phyloP scores from a whole-genome alignment of 2,329 filamentous ascomycete species.

The Apiospora phragmitis region DNA sequence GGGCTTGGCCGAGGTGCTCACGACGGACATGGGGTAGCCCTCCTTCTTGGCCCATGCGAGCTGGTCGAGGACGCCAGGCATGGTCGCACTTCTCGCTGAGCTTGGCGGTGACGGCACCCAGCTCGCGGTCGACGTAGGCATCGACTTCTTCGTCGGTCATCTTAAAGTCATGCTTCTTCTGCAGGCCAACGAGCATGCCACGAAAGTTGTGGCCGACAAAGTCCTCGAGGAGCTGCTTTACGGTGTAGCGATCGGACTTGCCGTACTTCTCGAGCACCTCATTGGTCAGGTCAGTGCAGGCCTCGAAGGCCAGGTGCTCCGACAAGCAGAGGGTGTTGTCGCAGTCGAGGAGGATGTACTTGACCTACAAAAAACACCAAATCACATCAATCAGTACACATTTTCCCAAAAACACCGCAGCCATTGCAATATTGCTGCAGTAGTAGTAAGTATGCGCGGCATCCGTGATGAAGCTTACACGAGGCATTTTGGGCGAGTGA shows the following conservation, averaged over 20 bases:
- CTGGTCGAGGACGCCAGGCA: slow-evolving; percentile 60
- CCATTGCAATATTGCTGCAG: not conserved
- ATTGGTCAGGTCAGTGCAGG: slow-evolving; percentile 74
- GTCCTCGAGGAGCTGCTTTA: slow-evolving; percentile 67
- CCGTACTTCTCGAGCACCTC: slow-evolving; percentile 66
- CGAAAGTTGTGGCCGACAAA: slow-evolving; percentile 81
- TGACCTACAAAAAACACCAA: slow-evolving; percentile 44
- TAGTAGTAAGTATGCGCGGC: not conserved
- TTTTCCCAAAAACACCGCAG: not conserved
- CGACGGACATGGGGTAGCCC: slow-evolving; percentile 68
- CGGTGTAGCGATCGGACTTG: slow-evolving; percentile 65
- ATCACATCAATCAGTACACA: not conserved
- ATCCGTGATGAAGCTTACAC: slow-evolving; percentile 27
- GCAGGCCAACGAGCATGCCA: slow-evolving; percentile 69
- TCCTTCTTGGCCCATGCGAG: slow-evolving; percentile 58
- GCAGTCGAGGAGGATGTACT: slow-evolving; percentile 60
- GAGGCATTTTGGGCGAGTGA: slow-evolving; percentile 30
- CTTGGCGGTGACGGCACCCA: slow-evolving; percentile 69
- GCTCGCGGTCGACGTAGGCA: slow-evolving; percentile 64
- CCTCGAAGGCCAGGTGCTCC: slow-evolving; percentile 74
- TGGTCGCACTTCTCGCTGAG: slow-evolving; percentile 61
- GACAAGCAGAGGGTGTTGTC: slow-evolving; percentile 79
- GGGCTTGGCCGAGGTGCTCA: slow-evolving; percentile 68
- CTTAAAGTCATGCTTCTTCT: slow-evolving; percentile 67
- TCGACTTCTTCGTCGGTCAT: slow-evolving; percentile 63